A percentile compares a stretch with the other conserved stretches of the same genome.
phyloP scores from a whole-genome alignment of 176 grass and related monocot species.

The Bromus sterilis region DNA sequence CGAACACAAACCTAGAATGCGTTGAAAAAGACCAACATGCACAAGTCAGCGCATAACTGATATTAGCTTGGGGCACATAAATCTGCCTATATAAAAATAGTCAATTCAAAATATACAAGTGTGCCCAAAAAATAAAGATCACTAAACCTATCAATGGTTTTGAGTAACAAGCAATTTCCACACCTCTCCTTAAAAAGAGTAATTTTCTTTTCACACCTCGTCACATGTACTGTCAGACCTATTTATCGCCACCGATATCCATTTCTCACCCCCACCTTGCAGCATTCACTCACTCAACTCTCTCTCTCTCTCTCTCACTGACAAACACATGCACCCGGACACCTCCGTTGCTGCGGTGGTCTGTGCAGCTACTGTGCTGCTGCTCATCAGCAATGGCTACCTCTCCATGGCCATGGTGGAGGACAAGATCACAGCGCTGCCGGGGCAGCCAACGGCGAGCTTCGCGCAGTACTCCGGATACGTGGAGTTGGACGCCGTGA shows the following conservation, averaged over 20 bases:
- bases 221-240: background rate
- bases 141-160: background rate
- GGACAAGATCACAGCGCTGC: conserved; percentile 60
- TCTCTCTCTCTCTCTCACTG: background rate
- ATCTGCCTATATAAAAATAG: background rate
- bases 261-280: conserved; percentile 7
- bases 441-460: conserved; percentile 69
- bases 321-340: conserved; percentile 14
- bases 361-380: conserved; percentile 3
- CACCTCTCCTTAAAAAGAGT: background rate
- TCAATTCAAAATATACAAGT: background rate
- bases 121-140: background rate
- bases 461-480: conserved; percentile 94
- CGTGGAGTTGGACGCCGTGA: conserved; percentile 54
- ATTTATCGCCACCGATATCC: conserved; percentile 28
- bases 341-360: background rate
- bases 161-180: too few species aligned
- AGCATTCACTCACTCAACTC: background rate
- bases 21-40: background rate
- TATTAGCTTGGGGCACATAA: background rate
- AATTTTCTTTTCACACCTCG: background rate
- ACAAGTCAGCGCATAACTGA: background rate
- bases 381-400: conserved; percentile 3
- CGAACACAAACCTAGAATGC: background rate
- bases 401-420: conserved; percentile 15